Evolutionary conservation across 495 filamentous ascomycete species (phyloP).

Genomic region (Aspergillus kassunensis): DNA sequence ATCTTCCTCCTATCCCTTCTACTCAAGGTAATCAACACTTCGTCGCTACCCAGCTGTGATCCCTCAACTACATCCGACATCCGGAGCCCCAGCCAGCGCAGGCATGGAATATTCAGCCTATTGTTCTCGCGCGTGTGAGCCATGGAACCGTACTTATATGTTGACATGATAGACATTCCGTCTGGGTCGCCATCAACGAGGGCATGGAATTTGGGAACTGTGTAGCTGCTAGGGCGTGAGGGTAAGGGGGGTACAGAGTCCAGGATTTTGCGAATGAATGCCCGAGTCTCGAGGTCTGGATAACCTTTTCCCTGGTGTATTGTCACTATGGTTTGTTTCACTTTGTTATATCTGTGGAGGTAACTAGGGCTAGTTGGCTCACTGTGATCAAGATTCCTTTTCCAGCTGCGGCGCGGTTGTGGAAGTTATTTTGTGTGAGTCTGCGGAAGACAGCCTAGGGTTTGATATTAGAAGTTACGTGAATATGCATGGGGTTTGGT

Average conservation of each 20-base stretch:
- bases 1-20: slow-evolving; percentile 65
- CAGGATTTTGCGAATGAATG: slow-evolving; percentile 49
- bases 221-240: slow-evolving; percentile 11
- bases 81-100: slow-evolving; percentile 74
- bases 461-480: neutral
- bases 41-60: slow-evolving; percentile 21
- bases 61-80: slow-evolving; percentile 51
- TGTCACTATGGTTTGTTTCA: neutral
- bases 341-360: neutral
- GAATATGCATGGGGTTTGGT: neutral
- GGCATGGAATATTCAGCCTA: slow-evolving; percentile 48
- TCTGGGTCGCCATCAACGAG: slow-evolving; percentile 86
- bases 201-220: slow-evolving; percentile 51
- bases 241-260: slow-evolving; percentile 16
- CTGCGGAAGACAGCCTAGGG: slow-evolving; percentile 75
- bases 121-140: slow-evolving; percentile 67
- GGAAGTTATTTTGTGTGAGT: slow-evolving; percentile 52
- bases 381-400: slow-evolving; percentile 69
- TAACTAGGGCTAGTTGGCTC: slow-evolving; percentile 15
- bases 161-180: slow-evolving; percentile 80
- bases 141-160: slow-evolving; percentile 80
- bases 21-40: slow-evolving; percentile 53
- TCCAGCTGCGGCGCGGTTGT: slow-evolving; percentile 45
- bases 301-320: slow-evolving; percentile 78
- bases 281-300: slow-evolving; percentile 77